Conservation (phyloP, 441 rosid genomes). For the Aleurites moluccanus region DNA sequence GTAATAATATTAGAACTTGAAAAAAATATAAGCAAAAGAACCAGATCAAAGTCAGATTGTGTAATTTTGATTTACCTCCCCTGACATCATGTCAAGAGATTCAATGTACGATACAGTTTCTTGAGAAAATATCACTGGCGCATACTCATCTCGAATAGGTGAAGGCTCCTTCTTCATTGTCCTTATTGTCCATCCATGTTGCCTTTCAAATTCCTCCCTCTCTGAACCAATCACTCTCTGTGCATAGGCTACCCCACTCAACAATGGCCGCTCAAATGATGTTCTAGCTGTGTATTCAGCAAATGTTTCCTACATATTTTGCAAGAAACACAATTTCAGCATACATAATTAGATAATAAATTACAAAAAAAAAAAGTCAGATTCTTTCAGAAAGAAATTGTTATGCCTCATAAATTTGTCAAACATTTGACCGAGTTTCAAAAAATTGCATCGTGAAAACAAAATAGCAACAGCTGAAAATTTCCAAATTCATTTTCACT, state of each 20-base stretch:
- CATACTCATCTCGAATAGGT: constrained; percentile 86
- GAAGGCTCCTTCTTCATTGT: constrained; percentile 87
- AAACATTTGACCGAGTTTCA: not conserved
- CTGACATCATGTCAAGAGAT: constrained; percentile 99
- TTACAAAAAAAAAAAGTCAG: not conserved
- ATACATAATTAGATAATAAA: not conserved
- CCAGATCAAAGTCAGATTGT: constrained; percentile 13
- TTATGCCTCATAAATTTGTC: not conserved
- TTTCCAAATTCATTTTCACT: constrained; percentile 3
- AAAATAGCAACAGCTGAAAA: constrained; percentile 1
- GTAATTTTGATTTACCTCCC: constrained; percentile 59
- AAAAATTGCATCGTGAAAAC: constrained; percentile 8
- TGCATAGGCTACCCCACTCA: constrained; percentile 94
- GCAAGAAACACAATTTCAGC: constrained; percentile 9
- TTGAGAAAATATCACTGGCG: constrained; percentile 94
- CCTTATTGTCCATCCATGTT: constrained; percentile 81
- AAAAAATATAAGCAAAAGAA: constrained; percentile 7
- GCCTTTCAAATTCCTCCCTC: constrained; percentile 80
- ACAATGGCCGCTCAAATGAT: constrained; percentile 86
- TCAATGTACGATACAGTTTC: constrained; percentile 84
- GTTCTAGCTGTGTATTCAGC: constrained; percentile 96
- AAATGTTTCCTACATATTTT: constrained; percentile 72
- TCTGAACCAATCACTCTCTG: constrained; percentile 61
- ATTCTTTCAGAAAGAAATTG: not conserved
- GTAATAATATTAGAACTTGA: not conserved